Base-by-base conservation (phyloP, 768 basidiomycete genomes). In the Termitomyces sp. region DNA sequence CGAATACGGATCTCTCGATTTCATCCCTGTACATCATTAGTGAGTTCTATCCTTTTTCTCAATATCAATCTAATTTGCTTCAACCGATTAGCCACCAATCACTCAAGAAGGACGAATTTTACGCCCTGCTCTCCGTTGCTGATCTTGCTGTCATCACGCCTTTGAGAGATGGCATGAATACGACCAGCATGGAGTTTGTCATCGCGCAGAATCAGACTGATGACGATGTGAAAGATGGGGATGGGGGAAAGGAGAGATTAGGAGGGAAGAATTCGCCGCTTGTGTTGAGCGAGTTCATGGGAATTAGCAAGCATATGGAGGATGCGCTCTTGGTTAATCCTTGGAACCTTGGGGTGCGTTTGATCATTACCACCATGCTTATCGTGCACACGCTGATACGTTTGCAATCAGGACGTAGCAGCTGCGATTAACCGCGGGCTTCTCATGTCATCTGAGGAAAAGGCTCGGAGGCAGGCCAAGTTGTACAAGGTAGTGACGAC, bases 1-100 rank as follows among this genome's bases (percentile, higher is more conserved):
- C 54, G 89, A 94, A 67, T 98, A 93, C 68, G 97, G 96, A 24
- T 88, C 88, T 62, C 73, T 99, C 39, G 93, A 97, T 73, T 98
- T 97, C 68, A 91, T 93, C 66, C 96, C 96, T 20, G 92, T 98
- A 36, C 96, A 99, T 70, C 97, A 99, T 68, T 98, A 97, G 94
- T 95, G 69, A 61, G 93, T 83, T 33, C 42, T 41, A 48, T 36
- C n/a, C 37, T 9, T 48, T 34, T 39, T 11, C 46, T n/a, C 50
- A 9, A n/a, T 47, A 41, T 37, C 30, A 11, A 13, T 30, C 22
- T 30, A 34, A 45, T 41, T 24, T n/a, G 37, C 20, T 15, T 50
- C 8, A 41, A 39, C 18, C 18, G 36, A 49, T 22, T 15, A 96
- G 94, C 76, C 96, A 99, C 74, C 96, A 99, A 74, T 87, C 92